Evolutionary conservation across 495 filamentous ascomycete species (phyloP).

Genomic region (Xylaria curta): DNA sequence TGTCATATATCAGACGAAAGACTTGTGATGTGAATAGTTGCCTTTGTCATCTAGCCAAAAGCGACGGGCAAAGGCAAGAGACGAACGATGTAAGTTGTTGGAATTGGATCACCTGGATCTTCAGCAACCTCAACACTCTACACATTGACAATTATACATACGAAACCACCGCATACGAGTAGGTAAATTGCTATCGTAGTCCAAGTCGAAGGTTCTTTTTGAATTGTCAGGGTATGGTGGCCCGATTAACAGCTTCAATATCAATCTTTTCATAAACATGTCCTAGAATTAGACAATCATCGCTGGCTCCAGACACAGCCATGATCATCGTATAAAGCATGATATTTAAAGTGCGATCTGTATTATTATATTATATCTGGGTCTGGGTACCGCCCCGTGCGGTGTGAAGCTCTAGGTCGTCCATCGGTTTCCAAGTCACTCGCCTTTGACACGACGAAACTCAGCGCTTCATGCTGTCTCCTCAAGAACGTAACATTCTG

Average conservation of each 20-base stretch:
- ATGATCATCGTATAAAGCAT: not conserved
- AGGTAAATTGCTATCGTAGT: not conserved
- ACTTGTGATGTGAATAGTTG: not conserved
- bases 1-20: not conserved
- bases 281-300: not conserved
- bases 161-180: not conserved
- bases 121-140: not conserved
- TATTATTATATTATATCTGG: too few relatives aligned
- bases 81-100: not conserved
- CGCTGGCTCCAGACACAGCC: not conserved
- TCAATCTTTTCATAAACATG: not conserved
- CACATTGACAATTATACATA: not conserved
- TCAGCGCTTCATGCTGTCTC: not conserved
- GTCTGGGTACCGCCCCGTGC: not conserved
- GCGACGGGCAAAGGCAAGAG: not conserved
- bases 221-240: not conserved
- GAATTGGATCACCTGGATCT: not conserved
- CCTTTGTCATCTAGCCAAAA: not conserved
- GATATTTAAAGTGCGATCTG: not conserved
- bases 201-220: not conserved
- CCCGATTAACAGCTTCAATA: not conserved
- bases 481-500: not conserved
- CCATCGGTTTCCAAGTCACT: not conserved
- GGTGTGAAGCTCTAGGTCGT: not conserved
- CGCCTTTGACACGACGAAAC: not conserved